Conservation (phyloP, 116 monocot genomes). For the Zostera marina region DNA sequence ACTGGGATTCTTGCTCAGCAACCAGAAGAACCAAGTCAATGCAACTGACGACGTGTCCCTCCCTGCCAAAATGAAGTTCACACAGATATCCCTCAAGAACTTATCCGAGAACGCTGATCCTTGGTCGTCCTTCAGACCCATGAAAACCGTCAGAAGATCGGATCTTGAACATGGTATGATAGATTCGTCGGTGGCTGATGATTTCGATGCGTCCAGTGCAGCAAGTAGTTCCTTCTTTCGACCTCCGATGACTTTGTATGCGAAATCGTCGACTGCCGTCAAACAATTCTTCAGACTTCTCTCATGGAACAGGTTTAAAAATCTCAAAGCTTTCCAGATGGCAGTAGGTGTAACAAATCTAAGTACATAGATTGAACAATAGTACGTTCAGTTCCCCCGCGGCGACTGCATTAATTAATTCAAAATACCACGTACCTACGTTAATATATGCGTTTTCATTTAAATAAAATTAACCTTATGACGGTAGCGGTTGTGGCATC, state of each 20-base stretch:
- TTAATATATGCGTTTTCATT: too few relatives aligned
- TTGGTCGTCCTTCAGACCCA: constrained; percentile 37
- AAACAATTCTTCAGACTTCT: constrained; percentile 28
- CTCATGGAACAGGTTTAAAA: constrained; percentile 40
- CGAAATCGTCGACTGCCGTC: constrained; percentile 58
- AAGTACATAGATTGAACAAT: not conserved
- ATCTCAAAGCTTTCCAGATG: constrained; percentile 46
- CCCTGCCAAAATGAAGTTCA: constrained; percentile 88
- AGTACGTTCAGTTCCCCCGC: too few relatives aligned
- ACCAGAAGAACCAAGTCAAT: constrained; percentile 92
- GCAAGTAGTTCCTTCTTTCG: constrained; percentile 77
- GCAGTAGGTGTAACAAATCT: constrained; percentile 60
- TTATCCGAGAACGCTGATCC: constrained; percentile 46
- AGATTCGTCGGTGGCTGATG: not conserved
- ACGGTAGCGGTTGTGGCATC: constrained; percentile 75
- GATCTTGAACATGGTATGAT: constrained; percentile 22
- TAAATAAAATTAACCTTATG: constrained; percentile 15
- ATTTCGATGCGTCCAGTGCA: constrained; percentile 2
- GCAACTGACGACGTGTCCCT: constrained; percentile 90
- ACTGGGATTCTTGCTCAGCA: constrained; percentile 30
- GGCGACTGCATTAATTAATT: too few relatives aligned
- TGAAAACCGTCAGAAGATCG: constrained; percentile 64
- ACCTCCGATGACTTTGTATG: constrained; percentile 50
- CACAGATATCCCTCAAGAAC: constrained; percentile 78
- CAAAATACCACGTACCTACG: too few relatives aligned